phyloP scores from a whole-genome alignment of 148 eudicot species.

The Rhododendron kiyosumense region DNA sequence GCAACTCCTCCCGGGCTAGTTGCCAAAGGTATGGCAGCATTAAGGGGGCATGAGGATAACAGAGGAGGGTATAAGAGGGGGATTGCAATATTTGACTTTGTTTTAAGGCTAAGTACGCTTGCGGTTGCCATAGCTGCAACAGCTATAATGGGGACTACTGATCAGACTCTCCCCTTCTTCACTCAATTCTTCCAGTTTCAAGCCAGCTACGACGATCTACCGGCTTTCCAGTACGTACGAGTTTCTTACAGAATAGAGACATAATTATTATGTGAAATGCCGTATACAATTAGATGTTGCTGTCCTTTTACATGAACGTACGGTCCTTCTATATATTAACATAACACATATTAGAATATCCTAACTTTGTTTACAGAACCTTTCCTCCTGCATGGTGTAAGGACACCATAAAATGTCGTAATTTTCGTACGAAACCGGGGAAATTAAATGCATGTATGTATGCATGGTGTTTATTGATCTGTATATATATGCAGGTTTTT shows the following conservation, averaged over 20 bases:
- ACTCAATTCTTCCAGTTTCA: conserved; percentile 26
- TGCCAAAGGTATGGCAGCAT: conserved; percentile 8
- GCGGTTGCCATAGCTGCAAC: conserved; percentile 15
- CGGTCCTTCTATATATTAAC: background rate
- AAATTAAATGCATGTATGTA: background rate
- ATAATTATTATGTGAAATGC: background rate
- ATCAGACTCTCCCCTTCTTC: conserved; percentile 23
- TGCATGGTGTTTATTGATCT: background rate
- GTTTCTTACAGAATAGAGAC: background rate
- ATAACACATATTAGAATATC: no score
- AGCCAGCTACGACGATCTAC: conserved; percentile 23
- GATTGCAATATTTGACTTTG: conserved; percentile 36
- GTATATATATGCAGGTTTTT: conserved; percentile 48
- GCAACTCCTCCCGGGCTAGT: conserved; percentile 28
- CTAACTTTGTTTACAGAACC: background rate
- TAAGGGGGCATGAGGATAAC: background rate
- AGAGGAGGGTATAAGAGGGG: conserved; percentile 29
- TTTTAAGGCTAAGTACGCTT: conserved; percentile 26
- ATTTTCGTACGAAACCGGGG: background rate
- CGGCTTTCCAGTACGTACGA: conserved; percentile 17
- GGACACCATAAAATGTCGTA: no score
- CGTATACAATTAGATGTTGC: background rate
- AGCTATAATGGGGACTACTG: conserved; percentile 21
- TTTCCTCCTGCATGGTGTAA: background rate
- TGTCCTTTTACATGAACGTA: background rate